Percentiles rank a stretch among this genome's conserved stretches.
These are phyloP conservation scores for Saprolegnia parasitica DNA, from an alignment of 352 stramenopile genomes.

Conservation along the genomic window DNA sequence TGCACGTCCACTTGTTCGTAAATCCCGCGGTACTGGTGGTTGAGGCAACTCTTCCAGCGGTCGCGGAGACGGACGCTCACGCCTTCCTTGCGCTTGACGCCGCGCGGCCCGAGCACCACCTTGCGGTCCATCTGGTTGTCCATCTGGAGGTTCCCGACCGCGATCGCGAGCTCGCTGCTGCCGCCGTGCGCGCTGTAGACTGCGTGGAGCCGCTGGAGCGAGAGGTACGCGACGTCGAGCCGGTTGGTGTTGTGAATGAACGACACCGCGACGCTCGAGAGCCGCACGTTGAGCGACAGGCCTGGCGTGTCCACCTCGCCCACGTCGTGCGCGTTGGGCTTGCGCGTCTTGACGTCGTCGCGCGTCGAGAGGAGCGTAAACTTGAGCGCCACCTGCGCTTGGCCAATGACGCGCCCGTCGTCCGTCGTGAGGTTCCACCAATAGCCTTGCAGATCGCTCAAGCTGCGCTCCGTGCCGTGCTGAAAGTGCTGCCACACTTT, in stretches of 20 bases:
- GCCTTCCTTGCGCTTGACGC: conserved; percentile 81
- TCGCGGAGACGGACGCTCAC: conserved; percentile 78
- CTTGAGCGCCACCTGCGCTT: conserved; percentile 79
- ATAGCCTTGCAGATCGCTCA: conserved; percentile 67
- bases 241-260: conserved; percentile 83
- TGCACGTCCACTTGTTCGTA: conserved; percentile 70
- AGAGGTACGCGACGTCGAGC: conserved; percentile 84
- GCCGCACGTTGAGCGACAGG: conserved; percentile 69
- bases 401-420: conserved; percentile 61
- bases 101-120: conserved; percentile 75
- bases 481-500: conserved; percentile 76
- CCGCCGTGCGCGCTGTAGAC: conserved; percentile 65
- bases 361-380: conserved; percentile 33
- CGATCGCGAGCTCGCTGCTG: conserved; percentile 79
- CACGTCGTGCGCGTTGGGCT: conserved; percentile 27
- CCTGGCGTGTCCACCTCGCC: conserved; percentile 29
- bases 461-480: conserved; percentile 52
- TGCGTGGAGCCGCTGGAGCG: conserved; percentile 67
- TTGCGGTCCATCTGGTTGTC: conserved; percentile 87
- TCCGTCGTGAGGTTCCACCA: conserved; percentile 82
- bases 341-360: neutral
- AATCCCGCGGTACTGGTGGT: conserved; percentile 79
- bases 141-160: conserved; percentile 83
- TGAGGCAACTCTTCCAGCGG: conserved; percentile 76
- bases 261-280: conserved; percentile 75